Conservation (phyloP, 352 stramenopile genomes). For the Globisporangium viniferum region DNA sequence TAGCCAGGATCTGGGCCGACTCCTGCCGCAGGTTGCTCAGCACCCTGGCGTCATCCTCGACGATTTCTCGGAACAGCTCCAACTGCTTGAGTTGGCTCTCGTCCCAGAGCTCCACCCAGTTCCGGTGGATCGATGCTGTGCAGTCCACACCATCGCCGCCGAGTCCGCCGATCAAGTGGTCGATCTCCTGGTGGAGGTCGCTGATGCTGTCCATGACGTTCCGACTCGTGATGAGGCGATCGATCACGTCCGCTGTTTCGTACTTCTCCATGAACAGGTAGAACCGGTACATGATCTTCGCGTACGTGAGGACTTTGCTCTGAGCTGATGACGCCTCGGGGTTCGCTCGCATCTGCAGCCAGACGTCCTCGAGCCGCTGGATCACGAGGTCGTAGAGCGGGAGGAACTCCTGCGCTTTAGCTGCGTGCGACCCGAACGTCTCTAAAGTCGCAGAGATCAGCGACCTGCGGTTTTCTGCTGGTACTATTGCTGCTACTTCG, state of each 20-base stretch:
- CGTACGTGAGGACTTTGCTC: constrained; percentile 1
- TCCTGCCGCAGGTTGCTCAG: background rate
- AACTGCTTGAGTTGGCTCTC: background rate
- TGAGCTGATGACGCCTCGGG: background rate
- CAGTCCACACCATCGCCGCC: background rate
- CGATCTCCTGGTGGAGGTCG: constrained; percentile 15
- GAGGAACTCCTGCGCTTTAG: background rate
- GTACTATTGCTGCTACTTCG: background rate
- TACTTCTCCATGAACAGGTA: constrained; percentile 2
- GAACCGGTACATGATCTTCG: constrained; percentile 12
- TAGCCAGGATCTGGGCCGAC: constrained; percentile 1
- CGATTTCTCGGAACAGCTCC: background rate
- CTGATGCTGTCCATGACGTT: constrained; percentile 7
- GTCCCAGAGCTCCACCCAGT: constrained; percentile 2
- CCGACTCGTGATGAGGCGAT: constrained; percentile 4
- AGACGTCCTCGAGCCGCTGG: constrained; percentile 7
- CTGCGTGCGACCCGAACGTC: background rate
- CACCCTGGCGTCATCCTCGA: constrained; percentile 1
- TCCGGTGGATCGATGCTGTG: background rate
- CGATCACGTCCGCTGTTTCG: background rate
- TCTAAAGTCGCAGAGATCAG: background rate
- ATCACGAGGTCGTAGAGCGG: constrained; percentile 1
- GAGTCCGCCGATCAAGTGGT: constrained; percentile 1
- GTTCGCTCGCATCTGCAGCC: background rate
- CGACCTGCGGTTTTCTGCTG: background rate